These are phyloP conservation scores for Aquilaria sinensis DNA, from an alignment of 345 rosid genomes.

Conservation along the genomic window DNA sequence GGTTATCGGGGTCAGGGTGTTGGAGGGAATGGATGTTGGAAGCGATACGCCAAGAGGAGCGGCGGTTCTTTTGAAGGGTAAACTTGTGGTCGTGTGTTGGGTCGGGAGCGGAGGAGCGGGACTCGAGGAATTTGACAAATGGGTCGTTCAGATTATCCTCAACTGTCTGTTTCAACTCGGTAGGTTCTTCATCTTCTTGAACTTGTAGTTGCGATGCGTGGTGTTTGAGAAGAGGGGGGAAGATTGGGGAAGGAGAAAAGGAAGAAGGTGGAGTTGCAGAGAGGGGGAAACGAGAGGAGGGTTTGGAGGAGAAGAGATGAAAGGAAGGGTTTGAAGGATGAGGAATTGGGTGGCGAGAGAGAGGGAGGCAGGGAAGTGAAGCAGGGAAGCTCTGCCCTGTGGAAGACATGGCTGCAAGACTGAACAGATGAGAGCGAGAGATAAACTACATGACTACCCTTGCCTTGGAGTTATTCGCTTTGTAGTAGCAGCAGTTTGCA, in stretches of 20 bases:
- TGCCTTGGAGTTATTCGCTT: too few relatives aligned
- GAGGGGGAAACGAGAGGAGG: slow-evolving; percentile 18
- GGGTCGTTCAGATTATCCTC: slow-evolving; percentile 43
- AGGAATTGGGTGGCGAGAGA: slow-evolving; percentile 3
- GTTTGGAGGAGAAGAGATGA: slow-evolving; percentile 7
- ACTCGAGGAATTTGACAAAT: slow-evolving; percentile 56
- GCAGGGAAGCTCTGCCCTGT: slow-evolving; percentile 4
- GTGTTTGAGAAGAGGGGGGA: slow-evolving; percentile 51
- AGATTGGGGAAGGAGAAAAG: slow-evolving; percentile 40
- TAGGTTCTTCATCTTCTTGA: neutral
- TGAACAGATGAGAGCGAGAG: too few relatives aligned
- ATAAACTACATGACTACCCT: too few relatives aligned
- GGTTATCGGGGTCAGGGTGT: slow-evolving; percentile 19
- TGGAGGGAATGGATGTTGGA: slow-evolving; percentile 21
- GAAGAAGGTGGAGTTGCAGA: slow-evolving; percentile 31
- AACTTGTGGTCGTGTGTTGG: slow-evolving; percentile 43
- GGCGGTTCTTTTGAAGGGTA: slow-evolving; percentile 57
- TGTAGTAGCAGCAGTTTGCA: too few relatives aligned
- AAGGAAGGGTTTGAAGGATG: slow-evolving; percentile 7
- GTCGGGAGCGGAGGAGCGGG: slow-evolving; percentile 42
- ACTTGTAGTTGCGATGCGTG: slow-evolving; percentile 8
- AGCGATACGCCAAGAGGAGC: slow-evolving; percentile 66
- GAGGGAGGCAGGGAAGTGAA: slow-evolving; percentile 2
- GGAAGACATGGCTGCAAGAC: slow-evolving; percentile 1
- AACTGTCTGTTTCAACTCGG: slow-evolving; percentile 7